Evolutionary conservation across 2,329 filamentous ascomycete species (phyloP).

Genomic region (Hypoxylon sp.): DNA sequence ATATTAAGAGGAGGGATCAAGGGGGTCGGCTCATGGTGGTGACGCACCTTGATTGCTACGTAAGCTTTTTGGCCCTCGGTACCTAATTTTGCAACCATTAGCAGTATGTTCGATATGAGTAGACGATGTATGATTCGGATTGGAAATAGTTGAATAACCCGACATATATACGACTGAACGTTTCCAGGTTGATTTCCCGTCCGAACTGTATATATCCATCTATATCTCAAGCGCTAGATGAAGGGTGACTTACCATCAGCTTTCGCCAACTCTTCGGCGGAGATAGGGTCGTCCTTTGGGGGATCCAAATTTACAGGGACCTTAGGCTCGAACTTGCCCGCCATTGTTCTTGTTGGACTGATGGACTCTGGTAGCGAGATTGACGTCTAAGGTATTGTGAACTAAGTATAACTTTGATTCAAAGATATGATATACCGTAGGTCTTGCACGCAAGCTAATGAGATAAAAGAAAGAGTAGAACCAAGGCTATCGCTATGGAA

Average conservation of each 20-base stretch:
- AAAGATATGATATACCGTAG: background rate
- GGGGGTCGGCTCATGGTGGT: conserved; percentile 7
- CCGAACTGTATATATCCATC: background rate
- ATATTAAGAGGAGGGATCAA: conserved; percentile 48
- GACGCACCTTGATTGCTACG: conserved; percentile 76
- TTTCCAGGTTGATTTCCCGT: background rate
- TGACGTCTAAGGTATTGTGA: background rate
- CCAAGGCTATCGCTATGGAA: background rate
- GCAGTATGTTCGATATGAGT: conserved; percentile 12
- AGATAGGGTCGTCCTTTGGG: conserved; percentile 90
- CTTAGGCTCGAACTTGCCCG: conserved; percentile 84
- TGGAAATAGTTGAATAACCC: background rate
- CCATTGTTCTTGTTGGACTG: conserved; percentile 60
- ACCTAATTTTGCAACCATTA: conserved; percentile 63
- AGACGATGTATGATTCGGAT: background rate
- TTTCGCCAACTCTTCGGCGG: conserved; percentile 81
- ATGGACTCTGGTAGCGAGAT: conserved; percentile 35
- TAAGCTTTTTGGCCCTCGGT: conserved; percentile 75
- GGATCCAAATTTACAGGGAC: conserved; percentile 80
- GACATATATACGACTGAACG: conserved; percentile 3
- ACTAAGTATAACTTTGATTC: background rate
- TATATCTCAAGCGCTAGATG: background rate
- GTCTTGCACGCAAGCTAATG: background rate
- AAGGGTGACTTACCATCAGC: conserved; percentile 78
- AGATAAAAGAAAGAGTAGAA: background rate